Evolutionary conservation across 176 grass and related monocot genomes (phyloP), one percentile per base, ranked within the genome.

Genomic region (Echinochloa phyllopogon): DNA sequence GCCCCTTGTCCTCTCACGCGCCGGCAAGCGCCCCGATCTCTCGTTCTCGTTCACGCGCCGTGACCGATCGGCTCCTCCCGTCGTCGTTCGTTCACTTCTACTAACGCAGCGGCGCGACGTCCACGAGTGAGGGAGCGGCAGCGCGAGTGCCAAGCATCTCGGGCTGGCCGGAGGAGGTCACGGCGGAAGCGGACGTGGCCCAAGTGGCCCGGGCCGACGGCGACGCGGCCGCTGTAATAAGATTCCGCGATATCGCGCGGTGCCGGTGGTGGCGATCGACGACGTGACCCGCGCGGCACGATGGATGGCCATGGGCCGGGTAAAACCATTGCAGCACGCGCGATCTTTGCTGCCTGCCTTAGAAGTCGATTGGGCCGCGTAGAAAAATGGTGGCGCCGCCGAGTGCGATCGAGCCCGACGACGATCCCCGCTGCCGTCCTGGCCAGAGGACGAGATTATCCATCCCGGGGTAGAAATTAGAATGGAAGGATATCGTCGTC

Each of bases 291-390:
- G 29, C 29, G 33, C 47, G 3, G 36, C 49, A 11, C 38, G 47
- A 64, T 27, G n/a, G 53, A 23, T 37, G 9, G 69, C 1, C 29
- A 23, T 37, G 9, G 69, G 29, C 29, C 29, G 29, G 29, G 45
- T 63, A 52, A 52, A 75, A 65, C 42, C 49, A 74, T 52, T 60
- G 59, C 20, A 20, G 43, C 33, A 6, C 66, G 67, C 41, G 55
- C 52, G 37, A 42, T 1, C 58, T n/a, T n/a, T n/a, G n/a, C n/a
- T n/a, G n/a, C n/a, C n/a, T n/a, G n/a, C n/a, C n/a, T n/a, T n/a
- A n/a, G n/a, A 23, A 21, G 48, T 3, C 59, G 85, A 87, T 87
- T 81, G 85, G 77, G 48, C 85, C 24, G 69, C 48, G 20, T 11
- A 8, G 24, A 20, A 69, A 72, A 61, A 18, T 40, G 21, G 43